A percentile compares a stretch with the other conserved stretches of the same genome.
Conservation (phyloP, 129 eudicot species). For the Pseudognaphalium luteoalbum region DNA sequence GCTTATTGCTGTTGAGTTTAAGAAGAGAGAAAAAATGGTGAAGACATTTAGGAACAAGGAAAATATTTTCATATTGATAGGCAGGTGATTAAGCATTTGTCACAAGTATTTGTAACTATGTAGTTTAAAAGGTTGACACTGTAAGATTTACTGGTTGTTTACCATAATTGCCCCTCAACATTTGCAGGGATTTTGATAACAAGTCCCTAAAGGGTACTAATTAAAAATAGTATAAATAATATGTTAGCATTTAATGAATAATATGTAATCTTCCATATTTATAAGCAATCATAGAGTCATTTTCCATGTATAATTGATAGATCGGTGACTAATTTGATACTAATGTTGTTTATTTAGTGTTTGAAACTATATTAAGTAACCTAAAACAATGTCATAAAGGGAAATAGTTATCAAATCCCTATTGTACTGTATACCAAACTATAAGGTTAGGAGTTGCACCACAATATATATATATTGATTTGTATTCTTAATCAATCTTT, state of each 20-base stretch:
- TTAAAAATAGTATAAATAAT: too few relatives aligned
- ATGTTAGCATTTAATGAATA: too few relatives aligned
- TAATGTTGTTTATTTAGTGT: too few relatives aligned
- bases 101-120: constrained; percentile 27
- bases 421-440: too few relatives aligned
- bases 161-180: constrained; percentile 15
- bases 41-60: constrained; percentile 18
- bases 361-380: too few relatives aligned
- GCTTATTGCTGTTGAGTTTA: constrained; percentile 30
- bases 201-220: too few relatives aligned
- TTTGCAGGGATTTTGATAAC: neutral
- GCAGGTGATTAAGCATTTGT: neutral
- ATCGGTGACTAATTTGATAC: too few relatives aligned
- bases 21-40: constrained; percentile 18
- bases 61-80: constrained; percentile 1
- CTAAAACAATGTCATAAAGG: too few relatives aligned
- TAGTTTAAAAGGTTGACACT: constrained; percentile 32
- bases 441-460: neutral
- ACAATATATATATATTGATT: neutral
- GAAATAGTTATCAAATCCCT: too few relatives aligned
- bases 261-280: too few relatives aligned
- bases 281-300: too few relatives aligned
- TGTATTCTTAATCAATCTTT: neutral
- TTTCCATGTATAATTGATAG: too few relatives aligned
- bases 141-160: neutral